phyloP scores from a whole-genome alignment of 768 basidiomycete genomes.

The Lenzites betulinus region DNA sequence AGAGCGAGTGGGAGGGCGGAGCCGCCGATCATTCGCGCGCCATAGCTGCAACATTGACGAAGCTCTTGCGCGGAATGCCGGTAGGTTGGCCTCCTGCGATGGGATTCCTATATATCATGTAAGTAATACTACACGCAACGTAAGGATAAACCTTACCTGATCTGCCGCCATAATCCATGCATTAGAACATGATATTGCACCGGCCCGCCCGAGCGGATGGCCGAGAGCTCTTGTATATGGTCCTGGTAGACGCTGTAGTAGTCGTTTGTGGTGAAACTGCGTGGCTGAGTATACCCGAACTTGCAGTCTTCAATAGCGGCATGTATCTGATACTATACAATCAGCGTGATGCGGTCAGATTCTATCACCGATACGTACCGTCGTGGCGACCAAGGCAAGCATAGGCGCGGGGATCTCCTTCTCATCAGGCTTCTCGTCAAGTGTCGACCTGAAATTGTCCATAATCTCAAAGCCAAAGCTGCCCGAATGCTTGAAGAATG shows the following conservation, averaged over 20 bases:
- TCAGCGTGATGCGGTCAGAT: background rate
- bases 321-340: background rate
- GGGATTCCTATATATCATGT: too few species aligned
- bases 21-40: background rate
- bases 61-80: background rate
- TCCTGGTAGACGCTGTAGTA: background rate
- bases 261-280: background rate
- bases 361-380: background rate
- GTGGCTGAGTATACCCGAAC: background rate
- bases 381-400: background rate
- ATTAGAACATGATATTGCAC: background rate
- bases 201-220: background rate
- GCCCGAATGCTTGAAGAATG: background rate
- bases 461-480: background rate
- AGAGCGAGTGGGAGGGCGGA: too few species aligned
- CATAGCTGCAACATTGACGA: background rate
- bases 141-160: background rate
- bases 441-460: background rate
- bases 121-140: too few species aligned
- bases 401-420: conserved; percentile 10
- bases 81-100: too few species aligned
- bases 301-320: background rate
- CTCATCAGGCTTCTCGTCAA: conserved; percentile 4
- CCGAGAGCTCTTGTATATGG: background rate
- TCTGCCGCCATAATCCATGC: background rate